A percentile compares a stretch with the other conserved stretches of the same genome.
Conservation (phyloP, 176 grass and related monocot genomes). For the Zea luxurians region DNA sequence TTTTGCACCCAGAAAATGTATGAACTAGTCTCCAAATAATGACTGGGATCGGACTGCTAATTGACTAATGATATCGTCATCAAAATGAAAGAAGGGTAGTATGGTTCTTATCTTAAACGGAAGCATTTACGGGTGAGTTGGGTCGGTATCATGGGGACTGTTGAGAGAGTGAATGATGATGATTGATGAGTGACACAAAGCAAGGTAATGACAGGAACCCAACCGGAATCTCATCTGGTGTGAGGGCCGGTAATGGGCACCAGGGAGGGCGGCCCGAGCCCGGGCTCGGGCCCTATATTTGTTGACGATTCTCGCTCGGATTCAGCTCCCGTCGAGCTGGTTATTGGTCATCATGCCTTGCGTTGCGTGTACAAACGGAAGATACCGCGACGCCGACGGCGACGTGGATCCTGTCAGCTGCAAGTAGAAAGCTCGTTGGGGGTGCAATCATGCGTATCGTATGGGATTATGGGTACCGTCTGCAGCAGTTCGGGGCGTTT, state of each 20-base stretch:
- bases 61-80: not conserved
- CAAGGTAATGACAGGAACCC: not conserved
- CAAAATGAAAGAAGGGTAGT: not conserved
- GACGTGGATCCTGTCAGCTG: not conserved
- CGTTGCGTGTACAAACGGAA: slow-evolving; percentile 37
- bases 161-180: not conserved
- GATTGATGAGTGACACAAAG: not conserved
- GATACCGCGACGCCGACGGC: slow-evolving; percentile 19
- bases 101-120: not conserved
- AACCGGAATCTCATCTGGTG: slow-evolving; percentile 26
- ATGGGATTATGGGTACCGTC: not conserved
- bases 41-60: no score
- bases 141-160: not conserved
- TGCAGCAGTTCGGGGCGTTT: not conserved
- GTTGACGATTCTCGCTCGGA: slow-evolving; percentile 14
- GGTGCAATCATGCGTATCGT: not conserved
- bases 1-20: no score
- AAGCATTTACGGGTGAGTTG: not conserved
- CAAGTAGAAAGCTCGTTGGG: not conserved
- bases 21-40: no score
- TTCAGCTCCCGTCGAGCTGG: not conserved
- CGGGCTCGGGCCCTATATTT: not conserved
- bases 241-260: slow-evolving; percentile 8
- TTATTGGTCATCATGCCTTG: not conserved
- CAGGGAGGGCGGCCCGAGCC: not conserved